Conservation (phyloP, 805 yeast genomes). For the Yarrowia phangngaensis region DNA sequence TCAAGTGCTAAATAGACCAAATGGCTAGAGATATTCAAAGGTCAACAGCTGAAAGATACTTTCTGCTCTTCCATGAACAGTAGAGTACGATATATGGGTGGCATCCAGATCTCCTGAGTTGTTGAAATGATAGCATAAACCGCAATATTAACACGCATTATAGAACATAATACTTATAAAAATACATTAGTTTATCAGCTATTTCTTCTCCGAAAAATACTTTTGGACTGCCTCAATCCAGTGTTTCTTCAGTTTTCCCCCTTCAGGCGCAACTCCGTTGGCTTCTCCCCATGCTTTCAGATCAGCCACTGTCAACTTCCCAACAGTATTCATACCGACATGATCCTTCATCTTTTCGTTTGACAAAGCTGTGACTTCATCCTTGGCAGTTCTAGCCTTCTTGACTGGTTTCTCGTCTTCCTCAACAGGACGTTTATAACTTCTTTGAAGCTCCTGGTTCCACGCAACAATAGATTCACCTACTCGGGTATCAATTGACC, state of each 20-base stretch:
- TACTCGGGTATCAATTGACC: slow-evolving; percentile 33
- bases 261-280: slow-evolving; percentile 6
- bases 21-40: too few species aligned
- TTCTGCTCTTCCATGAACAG: too few species aligned
- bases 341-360: neutral
- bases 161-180: too few species aligned
- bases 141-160: too few species aligned
- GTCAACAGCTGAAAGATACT: too few species aligned
- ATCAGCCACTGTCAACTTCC: slow-evolving; percentile 27
- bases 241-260: slow-evolving; percentile 20
- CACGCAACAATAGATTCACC: slow-evolving; percentile 29
- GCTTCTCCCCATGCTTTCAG: slow-evolving; percentile 21
- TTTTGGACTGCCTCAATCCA: slow-evolving; percentile 7
- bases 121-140: too few species aligned
- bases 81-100: too few species aligned
- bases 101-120: too few species aligned
- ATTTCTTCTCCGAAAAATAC: too few species aligned
- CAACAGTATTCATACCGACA: neutral
- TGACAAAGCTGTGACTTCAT: neutral
- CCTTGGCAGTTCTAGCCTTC: neutral
- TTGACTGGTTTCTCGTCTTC: neutral
- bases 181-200: too few species aligned
- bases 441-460: slow-evolving; percentile 7
- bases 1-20: too few species aligned
- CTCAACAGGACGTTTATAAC: neutral